Evolutionary conservation across 805 yeast species (phyloP).

Genomic region (Metschnikowia anglica): DNA sequence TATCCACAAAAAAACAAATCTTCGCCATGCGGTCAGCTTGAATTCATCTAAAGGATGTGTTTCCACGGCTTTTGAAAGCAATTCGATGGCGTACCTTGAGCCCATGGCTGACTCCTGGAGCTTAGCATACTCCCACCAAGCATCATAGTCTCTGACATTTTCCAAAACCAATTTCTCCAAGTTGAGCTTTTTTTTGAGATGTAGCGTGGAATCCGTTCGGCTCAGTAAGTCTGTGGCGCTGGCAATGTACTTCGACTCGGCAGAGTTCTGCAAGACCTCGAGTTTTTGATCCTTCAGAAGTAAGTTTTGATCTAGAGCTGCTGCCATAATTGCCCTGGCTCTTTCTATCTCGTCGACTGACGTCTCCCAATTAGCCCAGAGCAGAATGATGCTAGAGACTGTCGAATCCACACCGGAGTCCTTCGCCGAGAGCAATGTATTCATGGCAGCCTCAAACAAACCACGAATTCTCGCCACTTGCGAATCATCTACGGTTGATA

Average conservation of each 20-base stretch:
- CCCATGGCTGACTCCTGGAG: slow-evolving; percentile 42
- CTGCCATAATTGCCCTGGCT: slow-evolving; percentile 54
- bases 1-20: slow-evolving; percentile 72
- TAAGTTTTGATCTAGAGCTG: slow-evolving; percentile 41
- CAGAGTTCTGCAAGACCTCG: slow-evolving; percentile 34
- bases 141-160: slow-evolving; percentile 62
- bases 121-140: slow-evolving; percentile 78
- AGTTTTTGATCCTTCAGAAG: slow-evolving; percentile 15
- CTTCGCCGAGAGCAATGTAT: slow-evolving; percentile 35
- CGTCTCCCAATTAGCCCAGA: slow-evolving; percentile 75
- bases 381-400: slow-evolving; percentile 33
- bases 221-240: too few relatives aligned
- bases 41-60: slow-evolving; percentile 33
- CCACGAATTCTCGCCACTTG: slow-evolving; percentile 53
- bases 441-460: slow-evolving; percentile 67
- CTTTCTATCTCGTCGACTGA: slow-evolving; percentile 59
- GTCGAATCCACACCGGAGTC: slow-evolving; percentile 10
- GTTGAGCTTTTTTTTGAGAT: slow-evolving; percentile 51
- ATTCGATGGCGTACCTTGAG: slow-evolving; percentile 30
- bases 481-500: slow-evolving; percentile 11
- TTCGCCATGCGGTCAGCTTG: slow-evolving; percentile 54
- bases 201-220: slow-evolving; percentile 23
- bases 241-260: slow-evolving; percentile 60
- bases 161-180: slow-evolving; percentile 50
- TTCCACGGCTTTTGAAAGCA: slow-evolving; percentile 46